phyloP scores from a whole-genome alignment of 2,329 filamentous ascomycete genomes.

The Juglanconis oblonga region DNA sequence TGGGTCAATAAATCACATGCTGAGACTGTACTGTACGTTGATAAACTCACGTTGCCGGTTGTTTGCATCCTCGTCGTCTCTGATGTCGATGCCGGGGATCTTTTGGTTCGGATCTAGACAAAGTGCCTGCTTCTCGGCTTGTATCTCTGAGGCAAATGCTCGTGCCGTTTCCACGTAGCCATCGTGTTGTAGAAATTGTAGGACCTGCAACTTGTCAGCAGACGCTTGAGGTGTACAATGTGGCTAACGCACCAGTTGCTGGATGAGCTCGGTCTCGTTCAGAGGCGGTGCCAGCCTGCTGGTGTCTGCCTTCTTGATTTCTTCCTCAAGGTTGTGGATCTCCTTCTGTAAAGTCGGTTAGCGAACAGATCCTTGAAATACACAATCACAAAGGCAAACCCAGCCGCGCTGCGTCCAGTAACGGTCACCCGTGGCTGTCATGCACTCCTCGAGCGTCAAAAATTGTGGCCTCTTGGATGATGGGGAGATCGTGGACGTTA shows the following conservation, averaged over 20 bases:
- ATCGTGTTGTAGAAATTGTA: slow-evolving; percentile 91
- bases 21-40: background rate
- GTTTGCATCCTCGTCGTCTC: slow-evolving; percentile 81
- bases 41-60: slow-evolving; percentile 74
- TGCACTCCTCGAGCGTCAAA: background rate
- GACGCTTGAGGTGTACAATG: background rate
- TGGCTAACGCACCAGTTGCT: slow-evolving; percentile 62
- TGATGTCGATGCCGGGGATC: slow-evolving; percentile 62
- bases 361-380: background rate
- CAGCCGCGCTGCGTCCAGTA: slow-evolving; percentile 16
- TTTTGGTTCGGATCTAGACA: slow-evolving; percentile 51
- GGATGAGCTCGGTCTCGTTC: slow-evolving; percentile 74
- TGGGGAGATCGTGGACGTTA: background rate
- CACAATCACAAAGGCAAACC: slow-evolving; percentile 18
- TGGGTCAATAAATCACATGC: background rate
- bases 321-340: slow-evolving; percentile 52
- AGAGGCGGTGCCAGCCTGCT: slow-evolving; percentile 59
- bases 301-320: slow-evolving; percentile 58
- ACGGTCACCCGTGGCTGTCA: slow-evolving; percentile 8
- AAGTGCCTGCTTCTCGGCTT: slow-evolving; percentile 68
- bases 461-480: background rate
- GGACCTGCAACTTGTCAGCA: slow-evolving; percentile 39
- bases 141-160: slow-evolving; percentile 81
- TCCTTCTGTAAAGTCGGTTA: slow-evolving; percentile 48
- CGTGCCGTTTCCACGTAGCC: slow-evolving; percentile 92